Percentiles rank a stretch among this genome's conserved stretches.
These are phyloP conservation scores for Porogramme epimiltina DNA, from an alignment of 1,284 basidiomycete species.

Conservation along the genomic window DNA sequence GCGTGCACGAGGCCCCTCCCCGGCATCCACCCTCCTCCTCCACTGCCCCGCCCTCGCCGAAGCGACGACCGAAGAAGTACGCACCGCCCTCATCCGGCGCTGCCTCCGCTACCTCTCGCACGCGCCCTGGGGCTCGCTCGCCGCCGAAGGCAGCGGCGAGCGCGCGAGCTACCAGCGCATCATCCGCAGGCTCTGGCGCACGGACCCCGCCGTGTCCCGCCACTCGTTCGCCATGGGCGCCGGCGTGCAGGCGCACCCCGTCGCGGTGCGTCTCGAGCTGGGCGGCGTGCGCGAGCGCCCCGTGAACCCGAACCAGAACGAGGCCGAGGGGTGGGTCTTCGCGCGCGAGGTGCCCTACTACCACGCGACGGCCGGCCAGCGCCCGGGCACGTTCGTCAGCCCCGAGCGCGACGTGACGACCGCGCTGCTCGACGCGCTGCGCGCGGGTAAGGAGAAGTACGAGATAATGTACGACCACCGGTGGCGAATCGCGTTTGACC, in stretches of 20 bases:
- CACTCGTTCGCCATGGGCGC: slow-evolving; percentile 49
- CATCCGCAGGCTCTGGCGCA: slow-evolving; percentile 44
- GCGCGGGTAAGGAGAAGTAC: neutral
- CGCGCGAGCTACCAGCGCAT: slow-evolving; percentile 47
- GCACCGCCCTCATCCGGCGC: slow-evolving; percentile 54
- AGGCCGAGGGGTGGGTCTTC: slow-evolving; percentile 27
- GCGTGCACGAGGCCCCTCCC: slow-evolving; percentile 40
- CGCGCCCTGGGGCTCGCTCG: slow-evolving; percentile 70
- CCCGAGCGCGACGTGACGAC: slow-evolving; percentile 10
- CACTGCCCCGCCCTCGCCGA: slow-evolving; percentile 34
- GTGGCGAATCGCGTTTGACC: slow-evolving; percentile 51
- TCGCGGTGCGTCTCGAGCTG: slow-evolving; percentile 26
- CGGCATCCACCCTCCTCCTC: slow-evolving; percentile 54
- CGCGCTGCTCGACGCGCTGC: slow-evolving; percentile 1
- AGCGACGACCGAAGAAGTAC: slow-evolving; percentile 40
- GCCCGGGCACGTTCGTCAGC: neutral
- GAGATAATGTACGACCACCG: slow-evolving; percentile 57
- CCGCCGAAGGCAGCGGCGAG: slow-evolving; percentile 59
- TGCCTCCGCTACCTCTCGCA: slow-evolving; percentile 70
- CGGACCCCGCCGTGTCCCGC: neutral
- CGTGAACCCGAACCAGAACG: neutral
- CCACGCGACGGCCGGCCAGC: neutral
- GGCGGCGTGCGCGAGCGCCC: slow-evolving; percentile 15
- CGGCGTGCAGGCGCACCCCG: slow-evolving; percentile 64
- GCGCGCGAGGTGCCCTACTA: slow-evolving; percentile 20